Evolutionary conservation across 192 early-diverging fungal species (phyloP).

Genomic region (Phlyctochytrium planicorne): DNA sequence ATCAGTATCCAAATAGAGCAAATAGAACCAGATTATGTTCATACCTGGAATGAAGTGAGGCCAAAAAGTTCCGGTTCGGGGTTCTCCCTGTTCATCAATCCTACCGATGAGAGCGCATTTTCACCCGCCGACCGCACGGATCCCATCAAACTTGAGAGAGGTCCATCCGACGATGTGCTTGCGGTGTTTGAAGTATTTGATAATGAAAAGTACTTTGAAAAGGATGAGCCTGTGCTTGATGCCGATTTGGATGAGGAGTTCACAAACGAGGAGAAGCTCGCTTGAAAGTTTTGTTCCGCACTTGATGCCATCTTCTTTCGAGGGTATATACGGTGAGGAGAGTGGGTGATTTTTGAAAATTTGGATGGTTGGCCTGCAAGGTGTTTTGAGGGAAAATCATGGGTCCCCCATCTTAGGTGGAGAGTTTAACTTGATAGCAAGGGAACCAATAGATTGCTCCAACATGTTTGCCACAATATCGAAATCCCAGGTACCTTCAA

Average conservation of each 20-base stretch:
- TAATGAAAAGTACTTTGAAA: not conserved
- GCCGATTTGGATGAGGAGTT: not conserved
- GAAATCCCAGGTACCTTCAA: too few relatives aligned
- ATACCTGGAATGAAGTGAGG: constrained; percentile 40
- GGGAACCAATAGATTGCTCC: too few relatives aligned
- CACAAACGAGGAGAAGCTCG: not conserved
- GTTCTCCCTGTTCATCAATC: constrained; percentile 18
- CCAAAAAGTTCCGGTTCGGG: constrained; percentile 45
- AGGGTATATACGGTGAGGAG: too few relatives aligned
- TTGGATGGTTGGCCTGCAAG: too few relatives aligned
- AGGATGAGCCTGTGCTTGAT: not conserved
- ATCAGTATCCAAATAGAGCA: not conserved
- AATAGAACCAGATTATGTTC: constrained; percentile 3
- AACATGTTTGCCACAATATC: too few relatives aligned
- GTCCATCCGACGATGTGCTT: constrained; percentile 13
- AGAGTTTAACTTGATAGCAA: too few relatives aligned
- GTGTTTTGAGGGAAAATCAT: too few relatives aligned
- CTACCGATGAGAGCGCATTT: constrained; percentile 36
- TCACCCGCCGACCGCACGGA: constrained; percentile 38
- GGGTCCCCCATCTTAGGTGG: too few relatives aligned
- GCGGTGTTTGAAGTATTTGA: not conserved
- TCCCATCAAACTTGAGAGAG: constrained; percentile 33
- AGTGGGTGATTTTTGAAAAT: too few relatives aligned
- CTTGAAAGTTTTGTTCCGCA: not conserved
- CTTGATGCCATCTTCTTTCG: too few relatives aligned